Conservation (phyloP, 2,329 filamentous ascomycete species). For the Knufia petricola region DNA sequence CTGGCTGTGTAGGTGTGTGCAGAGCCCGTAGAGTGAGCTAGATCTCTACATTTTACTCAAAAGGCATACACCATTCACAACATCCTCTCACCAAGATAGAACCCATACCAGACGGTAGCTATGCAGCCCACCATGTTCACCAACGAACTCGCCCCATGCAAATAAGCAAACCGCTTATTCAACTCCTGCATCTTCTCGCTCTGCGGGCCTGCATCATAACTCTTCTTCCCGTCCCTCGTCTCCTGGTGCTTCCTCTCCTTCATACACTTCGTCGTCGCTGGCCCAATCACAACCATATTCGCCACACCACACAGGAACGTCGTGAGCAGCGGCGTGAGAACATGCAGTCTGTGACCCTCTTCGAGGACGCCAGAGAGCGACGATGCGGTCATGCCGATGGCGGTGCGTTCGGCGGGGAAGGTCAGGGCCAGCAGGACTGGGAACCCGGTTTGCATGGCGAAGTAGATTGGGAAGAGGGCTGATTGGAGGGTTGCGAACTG, state of each 20-base stretch:
- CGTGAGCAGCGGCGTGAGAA: conserved; percentile 57
- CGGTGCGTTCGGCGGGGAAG: conserved; percentile 54
- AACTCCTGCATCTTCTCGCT: conserved; percentile 73
- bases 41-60: no score
- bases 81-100: conserved; percentile 58
- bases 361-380: conserved; percentile 50
- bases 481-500: conserved; percentile 75
- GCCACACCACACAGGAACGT: conserved; percentile 61
- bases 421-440: conserved; percentile 68
- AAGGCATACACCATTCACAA: no score
- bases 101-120: conserved; percentile 66
- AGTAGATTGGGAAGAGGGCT: conserved; percentile 72
- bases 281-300: conserved; percentile 65
- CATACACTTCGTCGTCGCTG: conserved; percentile 66
- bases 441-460: conserved; percentile 67
- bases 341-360: conserved; percentile 51
- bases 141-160: conserved; percentile 74
- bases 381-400: conserved; percentile 28
- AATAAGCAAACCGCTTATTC: conserved; percentile 65
- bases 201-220: conserved; percentile 67
- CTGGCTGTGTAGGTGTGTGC: no score
- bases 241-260: conserved; percentile 70
- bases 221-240: conserved; percentile 80
- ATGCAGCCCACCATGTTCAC: conserved; percentile 65
- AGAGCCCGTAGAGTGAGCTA: no score